Base-by-base conservation (phyloP, 1,284 basidiomycete genomes). In the Rhodotorula sp. region DNA sequence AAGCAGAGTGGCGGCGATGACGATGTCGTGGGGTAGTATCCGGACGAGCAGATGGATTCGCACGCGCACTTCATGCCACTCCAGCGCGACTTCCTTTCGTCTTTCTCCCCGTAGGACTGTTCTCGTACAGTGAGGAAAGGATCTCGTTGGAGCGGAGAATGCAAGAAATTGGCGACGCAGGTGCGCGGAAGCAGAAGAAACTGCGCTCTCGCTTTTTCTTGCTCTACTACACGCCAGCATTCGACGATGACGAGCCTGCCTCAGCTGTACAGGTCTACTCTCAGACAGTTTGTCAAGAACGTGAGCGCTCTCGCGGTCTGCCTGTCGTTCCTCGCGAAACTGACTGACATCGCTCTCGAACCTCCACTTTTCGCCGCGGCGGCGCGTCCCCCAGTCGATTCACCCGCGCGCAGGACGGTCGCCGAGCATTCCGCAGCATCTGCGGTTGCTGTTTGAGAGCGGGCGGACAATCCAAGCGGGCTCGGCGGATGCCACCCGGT, bases 201-300 rank as follows among this genome's bases (percentile, higher is more conserved):
- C 2, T 20, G 55, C 22, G 22, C 7, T 33, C 48, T 33, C 30
- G 17, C 60, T 22, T 29, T 29, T 14, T 18, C 20, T n/a, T n/a
- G 6, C 60, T 3, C 12, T 29, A 14, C 59, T 29, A 60, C n/a
- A 60, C 20, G 29, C 37, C 24, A 24, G 33, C 22, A n/a, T 0
- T 20, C 55, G 14, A 54, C 2, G 17, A 73, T 73, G 72, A 37
- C 64, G 4, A 48, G 56, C 0, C 62, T 75, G 14, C 69, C 69
- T 5, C 64, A 65, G 46, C 37, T 72, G 66, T 75, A 75, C 67
- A 64, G 70, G 33, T 65, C 73, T 1, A 60, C 64, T 6, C 67
- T 75, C 14, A 61, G 71, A 29, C 74, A 75, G 60, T 75, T 75
- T 33, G 67, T 66, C 46, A 26, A 63, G 29, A 75, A 75, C 60